Base-by-base conservation (phyloP, 1,284 basidiomycete species). In the Pseudozyma thailandica region DNA sequence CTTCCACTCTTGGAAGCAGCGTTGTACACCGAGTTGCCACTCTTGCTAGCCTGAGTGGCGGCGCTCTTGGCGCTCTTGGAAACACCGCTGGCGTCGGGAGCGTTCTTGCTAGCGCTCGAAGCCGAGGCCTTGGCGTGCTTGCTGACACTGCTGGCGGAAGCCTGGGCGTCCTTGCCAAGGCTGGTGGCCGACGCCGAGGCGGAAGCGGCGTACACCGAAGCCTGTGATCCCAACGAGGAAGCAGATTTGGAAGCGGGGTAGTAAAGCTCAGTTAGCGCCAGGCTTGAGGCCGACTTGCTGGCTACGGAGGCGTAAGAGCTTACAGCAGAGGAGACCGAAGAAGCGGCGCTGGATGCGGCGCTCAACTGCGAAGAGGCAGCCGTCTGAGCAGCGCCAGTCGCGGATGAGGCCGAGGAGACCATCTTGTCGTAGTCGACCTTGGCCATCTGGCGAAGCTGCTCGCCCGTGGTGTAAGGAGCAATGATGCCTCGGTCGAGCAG, bases 401-500 rank as follows among this genome's bases (percentile, higher is more conserved):
- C 54, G 10, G 70, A 65, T 6, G 58, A 62, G n/a, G 64, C 73
- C 6, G 59, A 64, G 15, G 61, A 58, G 26, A 50, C 35, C 30
- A 82, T 48, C 57, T 63, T 65, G 52, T 61, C 43, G 50, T 79
- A 81, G 71, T 82, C 77, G 47, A 76, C 66, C 51, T 74, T 69
- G 48, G 81, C 81, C 33, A 80, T 52, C 51, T 65, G 59, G 18
- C 77, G 73, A 10, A 82, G 73, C 62, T 80, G 66, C 59, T 82
- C 81, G 39, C 66, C 61, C 7, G 71, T 80, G 33, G 72, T 72
- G 49, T 68, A 66, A 38, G 81, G 81, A 15, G 81, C 74, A 26
- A 82, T 68, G 57, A 82, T 73, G 60, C 80, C 80, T 15, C 79
- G 75, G 50, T 82, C 80, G 18, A 82, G 75, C 15, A 82, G 72